These are phyloP conservation scores for Euphrasia arctica DNA, from an alignment of 305 asterid genomes.

Conservation along the genomic window DNA sequence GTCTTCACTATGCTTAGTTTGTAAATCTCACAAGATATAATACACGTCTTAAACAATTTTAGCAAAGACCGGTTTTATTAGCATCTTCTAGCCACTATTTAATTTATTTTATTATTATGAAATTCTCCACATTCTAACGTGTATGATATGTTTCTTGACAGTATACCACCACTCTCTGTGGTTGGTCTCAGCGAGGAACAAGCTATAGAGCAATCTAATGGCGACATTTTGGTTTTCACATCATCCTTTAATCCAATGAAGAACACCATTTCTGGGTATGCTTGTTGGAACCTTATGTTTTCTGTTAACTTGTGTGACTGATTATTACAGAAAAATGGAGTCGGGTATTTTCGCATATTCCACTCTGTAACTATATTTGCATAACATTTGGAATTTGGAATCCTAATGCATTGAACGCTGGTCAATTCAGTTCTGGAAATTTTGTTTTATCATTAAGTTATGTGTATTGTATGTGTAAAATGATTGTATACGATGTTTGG, in stretches of 20 bases:
- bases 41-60: conserved; percentile 8
- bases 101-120: not conserved
- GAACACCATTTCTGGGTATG: conserved; percentile 96
- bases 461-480: conserved; percentile 1
- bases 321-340: not conserved
- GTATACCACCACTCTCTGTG: conserved; percentile 97
- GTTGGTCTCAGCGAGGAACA: conserved; percentile 93
- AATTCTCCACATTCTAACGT: conserved; percentile 18
- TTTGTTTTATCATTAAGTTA: not conserved
- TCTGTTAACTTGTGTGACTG: conserved; percentile 7
- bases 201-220: conserved; percentile 77
- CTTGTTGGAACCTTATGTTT: conserved; percentile 9
- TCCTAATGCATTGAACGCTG: not conserved
- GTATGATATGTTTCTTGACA: conserved; percentile 39
- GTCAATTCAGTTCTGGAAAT: conserved; percentile 8
- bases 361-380: not conserved
- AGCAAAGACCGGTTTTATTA: not conserved
- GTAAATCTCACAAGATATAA: not conserved
- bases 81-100: not conserved
- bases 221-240: conserved; percentile 77
- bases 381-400: not conserved
- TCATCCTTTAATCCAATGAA: conserved; percentile 97
- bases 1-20: not conserved
- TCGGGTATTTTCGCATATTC: not conserved
- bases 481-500: conserved; percentile 12